These are phyloP conservation scores for Fistulinella prunicolor DNA, from an alignment of 768 basidiomycete species.

Conservation along the genomic window DNA sequence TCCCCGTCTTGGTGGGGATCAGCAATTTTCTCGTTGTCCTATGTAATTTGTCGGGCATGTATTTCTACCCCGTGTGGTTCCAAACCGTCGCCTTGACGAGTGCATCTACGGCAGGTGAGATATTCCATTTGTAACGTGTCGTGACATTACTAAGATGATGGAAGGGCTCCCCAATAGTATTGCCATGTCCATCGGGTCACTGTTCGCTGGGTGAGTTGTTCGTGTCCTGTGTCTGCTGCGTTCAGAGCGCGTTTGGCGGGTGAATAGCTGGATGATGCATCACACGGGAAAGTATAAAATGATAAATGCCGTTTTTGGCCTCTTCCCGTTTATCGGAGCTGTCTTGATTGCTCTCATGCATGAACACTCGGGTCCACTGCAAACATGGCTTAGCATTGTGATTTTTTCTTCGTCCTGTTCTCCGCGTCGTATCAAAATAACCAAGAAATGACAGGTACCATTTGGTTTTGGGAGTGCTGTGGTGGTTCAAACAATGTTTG, in stretches of 20 bases:
- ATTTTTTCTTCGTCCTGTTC: too few relatives aligned
- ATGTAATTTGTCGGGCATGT: constrained; percentile 74
- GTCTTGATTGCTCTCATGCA: constrained; percentile 33
- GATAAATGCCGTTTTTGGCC: constrained; percentile 47
- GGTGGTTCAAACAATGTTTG: constrained; percentile 17
- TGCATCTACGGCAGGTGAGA: constrained; percentile 61
- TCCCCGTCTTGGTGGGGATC: constrained; percentile 66
- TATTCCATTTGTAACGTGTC: background rate
- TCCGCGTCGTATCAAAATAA: too few relatives aligned
- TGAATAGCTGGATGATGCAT: constrained; percentile 47
- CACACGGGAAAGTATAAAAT: constrained; percentile 49
- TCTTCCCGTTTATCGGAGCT: constrained; percentile 45
- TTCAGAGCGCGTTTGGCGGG: too few relatives aligned
- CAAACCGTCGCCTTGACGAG: constrained; percentile 70
- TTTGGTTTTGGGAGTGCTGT: constrained; percentile 19
- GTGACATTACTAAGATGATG: too few relatives aligned
- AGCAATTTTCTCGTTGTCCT: constrained; percentile 72
- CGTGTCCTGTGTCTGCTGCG: background rate
- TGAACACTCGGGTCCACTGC: constrained; percentile 22
- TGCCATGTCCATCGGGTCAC: constrained; percentile 47
- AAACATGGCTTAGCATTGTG: constrained; percentile 22
- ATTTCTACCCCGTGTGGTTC: constrained; percentile 81
- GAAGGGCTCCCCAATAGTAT: constrained; percentile 48
- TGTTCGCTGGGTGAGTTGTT: constrained; percentile 48
- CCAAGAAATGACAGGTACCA: too few relatives aligned